phyloP scores from a whole-genome alignment of 768 basidiomycete genomes.

The Trametes maxima region DNA sequence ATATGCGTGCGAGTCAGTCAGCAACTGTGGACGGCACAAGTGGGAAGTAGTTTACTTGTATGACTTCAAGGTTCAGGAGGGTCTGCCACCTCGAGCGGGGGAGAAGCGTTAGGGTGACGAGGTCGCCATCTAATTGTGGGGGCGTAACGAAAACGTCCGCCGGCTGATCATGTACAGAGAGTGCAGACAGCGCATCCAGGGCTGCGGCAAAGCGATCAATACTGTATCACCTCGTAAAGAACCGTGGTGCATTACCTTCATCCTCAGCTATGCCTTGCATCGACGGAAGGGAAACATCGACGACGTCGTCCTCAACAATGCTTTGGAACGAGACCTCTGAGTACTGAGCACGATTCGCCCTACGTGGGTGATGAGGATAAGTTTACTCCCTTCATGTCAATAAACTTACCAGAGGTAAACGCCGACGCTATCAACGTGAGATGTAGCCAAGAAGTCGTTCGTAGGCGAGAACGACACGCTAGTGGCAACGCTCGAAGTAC shows the following conservation, averaged over 20 bases:
- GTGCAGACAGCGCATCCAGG: conserved; percentile 65
- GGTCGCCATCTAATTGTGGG: conserved; percentile 84
- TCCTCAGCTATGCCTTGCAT: conserved; percentile 84
- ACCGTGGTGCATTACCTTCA: conserved; percentile 52
- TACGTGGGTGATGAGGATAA: conserved; percentile 30
- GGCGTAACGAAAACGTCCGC: conserved; percentile 80
- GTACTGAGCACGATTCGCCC: conserved; percentile 97
- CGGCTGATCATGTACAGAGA: conserved; percentile 61
- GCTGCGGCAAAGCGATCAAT: conserved; percentile 41
- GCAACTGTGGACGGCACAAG: too few species aligned
- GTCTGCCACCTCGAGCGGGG: conserved; percentile 97
- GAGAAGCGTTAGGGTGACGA: conserved; percentile 91
- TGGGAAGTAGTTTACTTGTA: conserved; percentile 55
- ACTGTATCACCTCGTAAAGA: not conserved
- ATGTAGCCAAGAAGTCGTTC: conserved; percentile 93
- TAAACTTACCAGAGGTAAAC: conserved; percentile 86
- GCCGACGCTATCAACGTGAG: conserved; percentile 93
- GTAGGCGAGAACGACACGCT: conserved; percentile 93
- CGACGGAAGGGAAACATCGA: conserved; percentile 73
- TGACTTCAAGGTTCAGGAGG: conserved; percentile 92
- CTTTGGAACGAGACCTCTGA: conserved; percentile 79
- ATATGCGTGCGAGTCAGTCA: not conserved
- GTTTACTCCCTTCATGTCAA: not conserved
- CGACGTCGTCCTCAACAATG: conserved; percentile 69
- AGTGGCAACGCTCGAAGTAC: conserved; percentile 83